A percentile compares a stretch with the other conserved stretches of the same genome.
Evolutionary conservation across 495 filamentous ascomycete genomes (phyloP).

Genomic region (Geoglossum glabrum): DNA sequence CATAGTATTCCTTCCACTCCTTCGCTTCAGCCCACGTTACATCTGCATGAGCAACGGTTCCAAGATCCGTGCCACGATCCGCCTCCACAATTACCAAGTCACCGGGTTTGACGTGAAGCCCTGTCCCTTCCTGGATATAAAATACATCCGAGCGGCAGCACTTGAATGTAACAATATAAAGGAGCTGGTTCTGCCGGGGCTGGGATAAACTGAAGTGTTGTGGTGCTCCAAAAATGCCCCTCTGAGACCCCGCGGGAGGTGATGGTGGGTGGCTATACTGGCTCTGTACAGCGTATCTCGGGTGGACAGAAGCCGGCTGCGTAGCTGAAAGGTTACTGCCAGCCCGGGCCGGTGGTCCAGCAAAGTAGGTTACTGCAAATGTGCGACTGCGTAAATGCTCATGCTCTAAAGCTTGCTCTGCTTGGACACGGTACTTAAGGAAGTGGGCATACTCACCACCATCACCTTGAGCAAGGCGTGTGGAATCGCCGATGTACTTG

Average conservation of each 20-base stretch:
- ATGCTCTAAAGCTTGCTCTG: conserved; percentile 20
- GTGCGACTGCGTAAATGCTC: conserved; percentile 26
- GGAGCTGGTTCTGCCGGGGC: conserved; percentile 56
- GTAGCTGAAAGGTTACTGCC: conserved; percentile 20
- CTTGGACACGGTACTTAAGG: conserved; percentile 16
- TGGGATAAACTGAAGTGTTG: conserved; percentile 19
- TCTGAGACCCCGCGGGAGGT: conserved; percentile 32
- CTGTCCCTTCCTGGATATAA: conserved; percentile 87
- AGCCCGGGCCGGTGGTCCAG: conserved; percentile 19
- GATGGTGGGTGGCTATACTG: conserved; percentile 26
- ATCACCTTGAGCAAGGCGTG: conserved; percentile 7
- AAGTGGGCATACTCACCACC: conserved; percentile 28
- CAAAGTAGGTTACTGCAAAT: conserved; percentile 30
- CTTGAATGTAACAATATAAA: conserved; percentile 92
- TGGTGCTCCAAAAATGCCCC: conserved; percentile 36
- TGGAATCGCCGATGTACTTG: conserved; percentile 3
- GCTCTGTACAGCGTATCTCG: conserved; percentile 31
- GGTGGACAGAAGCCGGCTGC: conserved; percentile 24
- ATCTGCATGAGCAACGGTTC: conserved; percentile 73
- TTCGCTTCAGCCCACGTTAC: conserved; percentile 69
- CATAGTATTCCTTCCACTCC: conserved; percentile 69
- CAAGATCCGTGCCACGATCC: conserved; percentile 86
- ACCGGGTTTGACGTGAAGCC: conserved; percentile 69
- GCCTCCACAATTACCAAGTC: conserved; percentile 96
- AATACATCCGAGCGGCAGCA: conserved; percentile 87